Percentiles rank a stretch among this genome's conserved stretches.
Evolutionary conservation across 805 yeast species (phyloP).

Genomic region (Metschnikowia anglica): DNA sequence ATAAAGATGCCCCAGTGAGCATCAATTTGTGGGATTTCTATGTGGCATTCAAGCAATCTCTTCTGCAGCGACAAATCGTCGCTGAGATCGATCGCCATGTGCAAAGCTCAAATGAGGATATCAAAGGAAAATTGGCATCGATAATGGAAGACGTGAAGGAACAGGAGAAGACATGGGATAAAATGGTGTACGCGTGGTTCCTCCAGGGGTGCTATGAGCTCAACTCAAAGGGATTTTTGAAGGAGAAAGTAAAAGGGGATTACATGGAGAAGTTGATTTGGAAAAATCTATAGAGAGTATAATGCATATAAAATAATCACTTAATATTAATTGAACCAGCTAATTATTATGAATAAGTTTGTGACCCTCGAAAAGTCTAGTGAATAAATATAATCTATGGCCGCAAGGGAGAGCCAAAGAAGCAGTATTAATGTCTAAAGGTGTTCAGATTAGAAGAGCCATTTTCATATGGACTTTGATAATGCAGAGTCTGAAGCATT

Average conservation of each 20-base stretch:
- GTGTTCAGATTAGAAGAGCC: too few species aligned
- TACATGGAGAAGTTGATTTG: slow-evolving; percentile 67
- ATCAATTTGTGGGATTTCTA: slow-evolving; percentile 70
- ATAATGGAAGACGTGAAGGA: slow-evolving; percentile 4
- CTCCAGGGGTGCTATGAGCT: slow-evolving; percentile 72
- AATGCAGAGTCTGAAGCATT: too few species aligned
- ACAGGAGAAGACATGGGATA: slow-evolving; percentile 54
- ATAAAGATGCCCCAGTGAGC: slow-evolving; percentile 73
- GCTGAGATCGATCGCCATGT: slow-evolving; percentile 15
- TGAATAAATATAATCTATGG: too few species aligned
- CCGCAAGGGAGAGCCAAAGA: too few species aligned
- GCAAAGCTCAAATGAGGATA: background rate
- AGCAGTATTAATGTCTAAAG: too few species aligned
- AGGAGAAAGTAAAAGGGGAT: slow-evolving; percentile 62
- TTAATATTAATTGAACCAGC: too few species aligned
- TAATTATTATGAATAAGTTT: too few species aligned
- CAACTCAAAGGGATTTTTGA: slow-evolving; percentile 64
- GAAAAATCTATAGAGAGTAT: slow-evolving; percentile 52
- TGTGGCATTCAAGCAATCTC: slow-evolving; percentile 54
- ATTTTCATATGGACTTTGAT: too few species aligned
- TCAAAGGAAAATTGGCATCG: background rate
- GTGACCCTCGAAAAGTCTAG: too few species aligned
- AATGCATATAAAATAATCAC: too few species aligned
- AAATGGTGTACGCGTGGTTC: slow-evolving; percentile 66
- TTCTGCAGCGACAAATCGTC: slow-evolving; percentile 30